Base-by-base conservation (phyloP, 31 red algal species). In the Asparagopsis taxiformis region DNA sequence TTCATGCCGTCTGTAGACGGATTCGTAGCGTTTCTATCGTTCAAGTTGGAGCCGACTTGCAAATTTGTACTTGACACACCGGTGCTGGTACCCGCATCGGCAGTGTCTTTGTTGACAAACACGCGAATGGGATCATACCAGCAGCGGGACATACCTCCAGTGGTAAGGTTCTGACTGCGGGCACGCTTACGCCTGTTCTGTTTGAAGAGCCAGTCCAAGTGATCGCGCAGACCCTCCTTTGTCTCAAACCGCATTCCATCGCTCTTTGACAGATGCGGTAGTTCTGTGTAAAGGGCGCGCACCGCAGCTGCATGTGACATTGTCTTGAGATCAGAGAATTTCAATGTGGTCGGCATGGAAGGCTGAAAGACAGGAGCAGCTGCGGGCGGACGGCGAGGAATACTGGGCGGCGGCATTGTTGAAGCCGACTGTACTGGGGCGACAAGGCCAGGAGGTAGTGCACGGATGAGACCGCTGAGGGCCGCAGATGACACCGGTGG, bases 201-300 rank as follows among this genome's bases (percentile, higher is more conserved):
- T 30, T 51, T 33, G 68, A 93, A 93, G 5, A 93, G 57, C 90
- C 90, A 93, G 48, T 93, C 90, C 28, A 93, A 34, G 59, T 93
- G 90, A 23, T 77, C 82, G 17, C 90, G 82, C 13, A 93, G 74
- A 22, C 31, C 56, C 13, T 87, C 82, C 32, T 75, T 51, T 13
- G 54, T 75, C 32, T 55, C 72, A 73, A 93, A 93, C 29, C 90
- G 62, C 62, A 77, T 75, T 10, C 90, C 90, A 65, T 93, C 90
- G 58, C 72, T 72, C 62, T 86, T 83, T 37, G 72, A 79, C 31
- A 87, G 48, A 36, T 68, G 46, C 19, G 70, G 69, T 2, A 93
- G 64, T 19, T 93, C 62, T 30, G 84, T 68, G 75, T 93, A 93
- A 28, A 93, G 50, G 3, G 77, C 53, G 29, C 59, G 46, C 50